Evolutionary conservation across 768 basidiomycete genomes (phyloP).

Genomic region (Termitomyces eurrhizus): DNA sequence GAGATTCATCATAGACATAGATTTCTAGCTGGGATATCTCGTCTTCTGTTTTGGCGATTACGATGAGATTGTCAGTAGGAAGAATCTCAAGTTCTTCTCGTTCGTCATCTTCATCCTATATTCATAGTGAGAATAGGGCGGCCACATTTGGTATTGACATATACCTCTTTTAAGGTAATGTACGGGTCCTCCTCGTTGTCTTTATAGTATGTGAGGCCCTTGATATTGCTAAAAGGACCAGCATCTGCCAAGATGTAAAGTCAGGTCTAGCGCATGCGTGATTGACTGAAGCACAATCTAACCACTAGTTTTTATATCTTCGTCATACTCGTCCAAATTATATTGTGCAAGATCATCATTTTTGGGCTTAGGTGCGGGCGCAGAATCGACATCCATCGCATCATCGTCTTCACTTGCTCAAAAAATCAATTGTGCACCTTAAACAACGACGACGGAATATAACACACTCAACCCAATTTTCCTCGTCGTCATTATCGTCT

Average conservation of each 20-base stretch:
- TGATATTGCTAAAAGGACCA: slow-evolving; percentile 93
- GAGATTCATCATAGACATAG: slow-evolving; percentile 90
- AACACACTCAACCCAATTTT: slow-evolving; percentile 88
- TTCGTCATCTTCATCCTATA: slow-evolving; percentile 70
- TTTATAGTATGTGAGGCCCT: slow-evolving; percentile 88
- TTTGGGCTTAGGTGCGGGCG: slow-evolving; percentile 27
- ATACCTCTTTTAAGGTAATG: slow-evolving; percentile 90
- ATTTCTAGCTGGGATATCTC: slow-evolving; percentile 94
- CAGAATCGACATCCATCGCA: slow-evolving; percentile 60
- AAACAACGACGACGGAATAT: slow-evolving; percentile 8
- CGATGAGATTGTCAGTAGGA: slow-evolving; percentile 89
- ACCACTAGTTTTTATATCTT: slow-evolving; percentile 51
- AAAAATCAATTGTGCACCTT: slow-evolving; percentile 10
- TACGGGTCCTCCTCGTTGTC: slow-evolving; percentile 95
- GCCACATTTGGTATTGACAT: slow-evolving; percentile 18
- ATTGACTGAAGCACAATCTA: slow-evolving; percentile 14
- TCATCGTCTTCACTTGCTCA: slow-evolving; percentile 36
- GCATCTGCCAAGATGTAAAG: slow-evolving; percentile 33
- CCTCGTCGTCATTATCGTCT: slow-evolving; percentile 47
- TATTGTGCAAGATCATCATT: slow-evolving; percentile 79
- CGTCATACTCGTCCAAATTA: slow-evolving; percentile 89
- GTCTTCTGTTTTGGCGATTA: slow-evolving; percentile 93
- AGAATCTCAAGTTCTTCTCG: slow-evolving; percentile 85
- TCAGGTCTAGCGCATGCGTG: slow-evolving; percentile 5
- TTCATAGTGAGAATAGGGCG: slow-evolving; percentile 8